phyloP scores from a whole-genome alignment of 1,139 yeast species.

The Scheffersomyces stambukii region DNA sequence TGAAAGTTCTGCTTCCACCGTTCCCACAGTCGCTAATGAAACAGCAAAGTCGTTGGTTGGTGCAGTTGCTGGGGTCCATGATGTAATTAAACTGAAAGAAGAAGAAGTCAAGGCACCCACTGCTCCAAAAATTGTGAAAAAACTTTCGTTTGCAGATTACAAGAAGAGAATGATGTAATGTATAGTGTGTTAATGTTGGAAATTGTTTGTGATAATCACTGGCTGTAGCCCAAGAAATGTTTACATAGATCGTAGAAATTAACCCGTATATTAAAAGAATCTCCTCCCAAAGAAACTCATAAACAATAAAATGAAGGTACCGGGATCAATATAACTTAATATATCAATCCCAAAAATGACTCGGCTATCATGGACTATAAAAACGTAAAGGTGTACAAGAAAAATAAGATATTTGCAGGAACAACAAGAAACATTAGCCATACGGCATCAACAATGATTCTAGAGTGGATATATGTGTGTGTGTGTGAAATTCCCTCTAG shows the following conservation, averaged over 20 bases:
- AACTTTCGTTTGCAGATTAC: slow-evolving; percentile 80
- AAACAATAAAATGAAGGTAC: too few relatives aligned
- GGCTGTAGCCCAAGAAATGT: background rate
- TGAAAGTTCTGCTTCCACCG: slow-evolving; percentile 12
- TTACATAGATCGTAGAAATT: background rate
- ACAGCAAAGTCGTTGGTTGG: slow-evolving; percentile 2
- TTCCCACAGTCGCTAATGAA: slow-evolving; percentile 2
- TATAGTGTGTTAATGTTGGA: too few relatives aligned
- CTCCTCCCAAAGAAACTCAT: too few relatives aligned
- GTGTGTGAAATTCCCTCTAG: slow-evolving; percentile 1
- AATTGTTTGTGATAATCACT: background rate
- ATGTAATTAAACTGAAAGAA: slow-evolving; percentile 4
- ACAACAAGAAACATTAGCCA: background rate
- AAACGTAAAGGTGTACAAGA: background rate
- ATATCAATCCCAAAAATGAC: too few relatives aligned
- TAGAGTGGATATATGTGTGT: slow-evolving; percentile 7
- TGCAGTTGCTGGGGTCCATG: slow-evolving; percentile 3
- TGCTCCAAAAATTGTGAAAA: slow-evolving; percentile 46
- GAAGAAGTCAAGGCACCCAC: slow-evolving; percentile 13
- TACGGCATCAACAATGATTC: background rate
- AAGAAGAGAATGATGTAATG: slow-evolving; percentile 57
- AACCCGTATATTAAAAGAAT: background rate
- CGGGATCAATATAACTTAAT: too few relatives aligned
- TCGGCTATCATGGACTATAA: background rate
- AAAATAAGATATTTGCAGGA: slow-evolving; percentile 1